Evolutionary conservation across 1,284 basidiomycete species (phyloP), one percentile per base, ranked within the genome.

Genomic region (Tylopilus sp.): DNA sequence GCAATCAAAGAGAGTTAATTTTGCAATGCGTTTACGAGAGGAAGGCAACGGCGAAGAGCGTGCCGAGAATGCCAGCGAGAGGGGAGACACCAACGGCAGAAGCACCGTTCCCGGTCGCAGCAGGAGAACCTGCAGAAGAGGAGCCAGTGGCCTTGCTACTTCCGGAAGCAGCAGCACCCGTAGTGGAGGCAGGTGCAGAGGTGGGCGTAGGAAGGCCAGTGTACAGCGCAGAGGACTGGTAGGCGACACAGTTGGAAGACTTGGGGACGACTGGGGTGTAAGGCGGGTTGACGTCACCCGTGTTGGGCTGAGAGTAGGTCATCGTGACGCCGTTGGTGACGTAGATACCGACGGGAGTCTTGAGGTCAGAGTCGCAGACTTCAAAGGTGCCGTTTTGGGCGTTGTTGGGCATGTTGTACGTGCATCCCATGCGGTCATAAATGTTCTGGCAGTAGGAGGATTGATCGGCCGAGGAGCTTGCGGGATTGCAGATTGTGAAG

Each of bases 341-440:
- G 19, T 68, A 68, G 17, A 61, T 4, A 1, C 67, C 69, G 5
- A 53, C 70, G 17, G 67, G 70, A 2, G n/a, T 56, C 56, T 71
- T 72, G 62, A 82, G 78, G 40, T 88, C 88, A 44, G 85, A 79
- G 4, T 77, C 67, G 68, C 87, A 89, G 11, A 78, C 72, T 61
- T 82, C 79, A 64, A 86, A 89, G 9, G 74, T 74, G 15, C 78
- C 78, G 31, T 79, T 74, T 42, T 73, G 58, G n/a, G 81, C 84
- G 39, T 76, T 74, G 59, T 78, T 83, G 20, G 87, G 87, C 26
- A 80, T 82, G 67, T 90, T 90, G 73, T 84, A 88, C 5, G 63
- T 56, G 64, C 87, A 90, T 0, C 87, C 88, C 49, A 87, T 76
- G 42, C 79, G 77, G 62, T 90, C 88, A 57, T 74, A 83, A 48